A percentile compares a stretch with the other conserved stretches of the same genome.
phyloP scores from a whole-genome alignment of 225 moss, liverwort and hornwort species.

The Lunularia cruciata region DNA sequence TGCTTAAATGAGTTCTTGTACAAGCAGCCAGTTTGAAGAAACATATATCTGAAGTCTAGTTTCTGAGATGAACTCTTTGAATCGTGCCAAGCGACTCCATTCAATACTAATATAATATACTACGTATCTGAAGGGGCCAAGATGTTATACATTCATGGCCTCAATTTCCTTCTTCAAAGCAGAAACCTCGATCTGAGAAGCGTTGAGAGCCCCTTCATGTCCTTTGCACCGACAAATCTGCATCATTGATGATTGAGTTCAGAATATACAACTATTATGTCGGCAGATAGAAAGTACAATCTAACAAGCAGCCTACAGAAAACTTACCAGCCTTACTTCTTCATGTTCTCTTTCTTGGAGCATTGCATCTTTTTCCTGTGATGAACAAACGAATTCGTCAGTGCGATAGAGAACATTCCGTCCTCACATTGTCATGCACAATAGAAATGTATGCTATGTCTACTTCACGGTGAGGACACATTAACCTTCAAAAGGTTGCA shows the following conservation, averaged over 20 bases:
- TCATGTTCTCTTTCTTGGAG: conserved; percentile 23
- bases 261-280: not conserved
- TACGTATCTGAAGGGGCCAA: not conserved
- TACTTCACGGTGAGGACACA: too few species aligned
- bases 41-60: not conserved
- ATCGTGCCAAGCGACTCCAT: not conserved
- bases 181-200: conserved; percentile 13
- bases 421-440: not conserved
- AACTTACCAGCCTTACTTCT: conserved; percentile 28
- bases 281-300: not conserved
- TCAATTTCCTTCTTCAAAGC: conserved; percentile 18
- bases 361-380: conserved; percentile 27
- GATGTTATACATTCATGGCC: conserved; percentile 23
- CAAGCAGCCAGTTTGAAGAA: not conserved
- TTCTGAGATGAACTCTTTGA: not conserved
- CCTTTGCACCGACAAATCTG: conserved; percentile 15
- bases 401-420: not conserved
- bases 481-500: conserved; percentile 63
- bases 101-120: too few species aligned
- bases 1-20: not conserved
- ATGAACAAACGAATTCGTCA: not conserved
- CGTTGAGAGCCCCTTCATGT: conserved; percentile 18
- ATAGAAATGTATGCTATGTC: too few species aligned
- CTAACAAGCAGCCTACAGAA: not conserved
- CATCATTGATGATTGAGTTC: not conserved